Evolutionary conservation across 2,329 filamentous ascomycete species (phyloP).

Genomic region (Mariannaea elegans): DNA sequence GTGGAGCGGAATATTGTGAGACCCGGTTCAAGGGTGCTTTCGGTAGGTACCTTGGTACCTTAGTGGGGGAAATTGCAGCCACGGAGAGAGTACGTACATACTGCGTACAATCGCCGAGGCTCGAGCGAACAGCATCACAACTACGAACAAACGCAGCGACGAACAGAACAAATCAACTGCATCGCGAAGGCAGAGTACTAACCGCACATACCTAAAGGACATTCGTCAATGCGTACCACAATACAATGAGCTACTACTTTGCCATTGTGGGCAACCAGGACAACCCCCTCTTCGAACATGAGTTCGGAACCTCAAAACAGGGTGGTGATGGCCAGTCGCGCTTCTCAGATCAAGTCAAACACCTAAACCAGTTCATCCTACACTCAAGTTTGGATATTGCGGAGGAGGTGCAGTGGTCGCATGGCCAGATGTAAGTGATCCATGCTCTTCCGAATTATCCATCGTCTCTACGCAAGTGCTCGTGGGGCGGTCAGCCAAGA

Average conservation of each 20-base stretch:
- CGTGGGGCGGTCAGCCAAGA: background rate
- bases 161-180: constrained; percentile 1
- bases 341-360: constrained; percentile 87
- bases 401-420: constrained; percentile 95
- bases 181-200: background rate
- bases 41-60: too few relatives aligned
- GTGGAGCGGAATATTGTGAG: constrained; percentile 43
- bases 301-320: constrained; percentile 96
- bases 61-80: background rate
- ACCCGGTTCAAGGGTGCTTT: constrained; percentile 27
- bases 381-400: constrained; percentile 94
- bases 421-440: constrained; percentile 75
- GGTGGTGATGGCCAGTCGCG: constrained; percentile 92
- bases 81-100: constrained; percentile 1
- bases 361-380: constrained; percentile 97
- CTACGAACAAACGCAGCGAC: constrained; percentile 1
- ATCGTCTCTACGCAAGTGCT: background rate
- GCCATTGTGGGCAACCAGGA: constrained; percentile 95
- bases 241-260: constrained; percentile 96
- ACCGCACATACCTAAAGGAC: background rate
- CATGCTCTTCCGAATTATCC: background rate
- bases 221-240: constrained; percentile 39
- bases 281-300: constrained; percentile 94
- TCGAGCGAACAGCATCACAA: background rate
- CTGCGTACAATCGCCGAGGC: constrained; percentile 1